A percentile compares a stretch with the other conserved stretches of the same genome.
Conservation (phyloP, 2,329 filamentous ascomycete species). For the Ceratocystis colombiana region DNA sequence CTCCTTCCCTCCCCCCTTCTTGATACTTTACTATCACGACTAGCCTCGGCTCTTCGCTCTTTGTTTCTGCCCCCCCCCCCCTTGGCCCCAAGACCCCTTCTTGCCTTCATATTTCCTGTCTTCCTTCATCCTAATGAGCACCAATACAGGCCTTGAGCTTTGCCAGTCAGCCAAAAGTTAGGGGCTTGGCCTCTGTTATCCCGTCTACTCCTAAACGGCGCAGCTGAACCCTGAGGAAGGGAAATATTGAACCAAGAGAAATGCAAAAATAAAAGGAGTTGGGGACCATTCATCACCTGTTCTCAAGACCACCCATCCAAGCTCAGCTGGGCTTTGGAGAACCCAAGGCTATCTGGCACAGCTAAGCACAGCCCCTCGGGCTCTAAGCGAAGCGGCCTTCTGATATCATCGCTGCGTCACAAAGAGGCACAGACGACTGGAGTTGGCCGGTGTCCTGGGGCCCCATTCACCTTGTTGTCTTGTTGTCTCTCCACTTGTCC, state of each 20-base stretch:
- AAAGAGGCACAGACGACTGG: background rate
- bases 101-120: background rate
- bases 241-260: background rate
- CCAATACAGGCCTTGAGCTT: background rate
- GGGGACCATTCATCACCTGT: background rate
- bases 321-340: background rate
- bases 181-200: too few species aligned
- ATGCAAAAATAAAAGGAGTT: background rate
- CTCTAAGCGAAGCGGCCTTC: background rate
- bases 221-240: slow-evolving; percentile 4
- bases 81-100: background rate
- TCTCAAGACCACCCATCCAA: background rate
- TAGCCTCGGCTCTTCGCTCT: slow-evolving; percentile 10
- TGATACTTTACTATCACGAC: background rate
- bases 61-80: background rate
- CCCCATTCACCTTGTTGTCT: too few species aligned
- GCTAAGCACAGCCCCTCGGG: background rate
- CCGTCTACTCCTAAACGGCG: background rate
- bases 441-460: too few species aligned
- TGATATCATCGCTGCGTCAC: slow-evolving; percentile 1
- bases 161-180: background rate
- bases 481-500: too few species aligned
- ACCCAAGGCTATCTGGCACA: background rate
- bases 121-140: background rate
- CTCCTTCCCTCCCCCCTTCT: background rate